Conservation (phyloP, 2,329 filamentous ascomycete species). For the Exserohilum turcica region DNA sequence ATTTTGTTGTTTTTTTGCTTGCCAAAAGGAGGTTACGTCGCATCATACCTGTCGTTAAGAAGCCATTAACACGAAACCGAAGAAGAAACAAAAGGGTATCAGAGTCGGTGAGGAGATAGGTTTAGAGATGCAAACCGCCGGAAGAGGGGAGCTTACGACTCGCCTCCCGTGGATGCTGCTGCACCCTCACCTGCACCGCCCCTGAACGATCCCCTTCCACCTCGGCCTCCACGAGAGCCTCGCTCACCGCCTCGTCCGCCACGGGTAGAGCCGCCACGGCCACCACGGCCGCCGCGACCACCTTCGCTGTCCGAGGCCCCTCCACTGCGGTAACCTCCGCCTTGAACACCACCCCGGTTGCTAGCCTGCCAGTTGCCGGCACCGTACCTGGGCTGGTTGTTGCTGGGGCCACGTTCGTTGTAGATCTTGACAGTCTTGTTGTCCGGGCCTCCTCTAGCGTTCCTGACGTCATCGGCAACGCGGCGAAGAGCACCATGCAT, state of each 20-base stretch:
- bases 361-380: slow-evolving; percentile 67
- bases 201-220: slow-evolving; percentile 38
- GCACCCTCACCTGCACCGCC: slow-evolving; percentile 45
- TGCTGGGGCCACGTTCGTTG: slow-evolving; percentile 63
- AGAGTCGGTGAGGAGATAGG: slow-evolving; percentile 28
- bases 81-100: slow-evolving; percentile 40
- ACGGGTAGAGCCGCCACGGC: slow-evolving; percentile 54
- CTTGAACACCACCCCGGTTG: slow-evolving; percentile 64
- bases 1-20: background rate
- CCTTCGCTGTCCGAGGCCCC: slow-evolving; percentile 78
- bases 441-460: slow-evolving; percentile 72
- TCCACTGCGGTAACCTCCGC: slow-evolving; percentile 82
- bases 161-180: slow-evolving; percentile 45
- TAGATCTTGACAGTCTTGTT: slow-evolving; percentile 85
- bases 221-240: slow-evolving; percentile 50
- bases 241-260: slow-evolving; percentile 58
- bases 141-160: slow-evolving; percentile 36
- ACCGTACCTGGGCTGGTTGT: slow-evolving; percentile 53
- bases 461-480: slow-evolving; percentile 77
- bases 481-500: slow-evolving; percentile 78
- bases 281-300: slow-evolving; percentile 63
- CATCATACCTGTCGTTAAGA: slow-evolving; percentile 4
- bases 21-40: background rate
- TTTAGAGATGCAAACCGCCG: slow-evolving; percentile 10
- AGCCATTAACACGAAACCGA: slow-evolving; percentile 22